phyloP scores from a whole-genome alignment of 75 land plant species.

The Selaginella moellendorffii region DNA sequence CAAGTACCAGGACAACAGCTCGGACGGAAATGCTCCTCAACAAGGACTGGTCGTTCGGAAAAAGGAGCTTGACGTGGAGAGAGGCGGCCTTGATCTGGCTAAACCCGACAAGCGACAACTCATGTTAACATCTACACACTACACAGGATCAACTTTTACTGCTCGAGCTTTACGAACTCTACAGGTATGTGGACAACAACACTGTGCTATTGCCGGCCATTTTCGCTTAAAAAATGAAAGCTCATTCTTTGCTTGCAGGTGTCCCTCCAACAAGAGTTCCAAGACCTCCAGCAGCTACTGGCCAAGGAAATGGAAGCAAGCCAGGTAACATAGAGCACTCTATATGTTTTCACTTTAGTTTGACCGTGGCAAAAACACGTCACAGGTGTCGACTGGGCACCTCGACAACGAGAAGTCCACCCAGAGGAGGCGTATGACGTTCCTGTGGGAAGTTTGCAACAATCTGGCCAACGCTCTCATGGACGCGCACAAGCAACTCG shows the following conservation, averaged over 20 bases:
- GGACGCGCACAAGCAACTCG: slow-evolving; percentile 6
- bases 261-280: not conserved
- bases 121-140: not conserved
- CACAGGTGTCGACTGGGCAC: not conserved
- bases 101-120: not conserved
- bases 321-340: too few relatives aligned
- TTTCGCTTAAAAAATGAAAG: too few relatives aligned
- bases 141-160: not conserved
- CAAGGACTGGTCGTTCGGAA: not conserved
- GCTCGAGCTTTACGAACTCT: not conserved
- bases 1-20: not conserved
- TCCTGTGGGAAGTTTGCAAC: slow-evolving; percentile 4
- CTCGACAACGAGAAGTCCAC: not conserved
- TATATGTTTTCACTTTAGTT: not conserved
- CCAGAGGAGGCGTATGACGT: not conserved
- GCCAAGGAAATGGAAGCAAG: slow-evolving; percentile 4
- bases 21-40: not conserved
- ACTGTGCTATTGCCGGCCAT: too few relatives aligned
- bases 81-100: not conserved
- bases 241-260: too few relatives aligned
- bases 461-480: not conserved
- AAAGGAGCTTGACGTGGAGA: not conserved
- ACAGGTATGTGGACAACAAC: too few relatives aligned
- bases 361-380: not conserved
- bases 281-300: slow-evolving; percentile 7